phyloP scores from a whole-genome alignment of 1,139 yeast genomes.

The Candida labiduridarum region DNA sequence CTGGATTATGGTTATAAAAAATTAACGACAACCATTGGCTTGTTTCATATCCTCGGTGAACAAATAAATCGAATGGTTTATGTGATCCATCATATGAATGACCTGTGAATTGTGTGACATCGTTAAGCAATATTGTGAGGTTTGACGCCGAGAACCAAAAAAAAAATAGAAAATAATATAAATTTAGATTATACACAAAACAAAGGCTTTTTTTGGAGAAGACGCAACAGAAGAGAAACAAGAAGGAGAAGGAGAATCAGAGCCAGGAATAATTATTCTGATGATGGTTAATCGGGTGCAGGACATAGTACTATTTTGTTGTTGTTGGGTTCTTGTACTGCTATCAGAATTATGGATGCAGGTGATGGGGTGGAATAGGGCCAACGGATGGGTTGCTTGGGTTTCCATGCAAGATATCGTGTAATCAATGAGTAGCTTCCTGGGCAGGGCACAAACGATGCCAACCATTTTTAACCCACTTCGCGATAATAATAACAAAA shows the following conservation, averaged over 20 bases:
- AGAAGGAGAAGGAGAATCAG: background rate
- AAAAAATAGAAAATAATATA: background rate
- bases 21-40: too few relatives aligned
- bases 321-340: too few relatives aligned
- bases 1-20: too few relatives aligned
- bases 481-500: background rate
- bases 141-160: slow-evolving; percentile 1
- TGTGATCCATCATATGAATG: background rate
- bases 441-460: background rate
- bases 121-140: slow-evolving; percentile 1
- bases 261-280: background rate
- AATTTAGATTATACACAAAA: background rate
- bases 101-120: slow-evolving; percentile 1
- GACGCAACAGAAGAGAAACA: background rate
- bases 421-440: background rate
- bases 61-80: too few relatives aligned
- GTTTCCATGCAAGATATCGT: background rate
- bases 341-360: too few relatives aligned
- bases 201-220: background rate
- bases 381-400: too few relatives aligned
- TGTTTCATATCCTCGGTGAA: too few relatives aligned
- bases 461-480: background rate
- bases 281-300: background rate
- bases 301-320: too few relatives aligned
- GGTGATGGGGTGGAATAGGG: too few relatives aligned